These are phyloP conservation scores for Colletotrichum magnum DNA, from an alignment of 2,329 filamentous ascomycete genomes.

Conservation along the genomic window DNA sequence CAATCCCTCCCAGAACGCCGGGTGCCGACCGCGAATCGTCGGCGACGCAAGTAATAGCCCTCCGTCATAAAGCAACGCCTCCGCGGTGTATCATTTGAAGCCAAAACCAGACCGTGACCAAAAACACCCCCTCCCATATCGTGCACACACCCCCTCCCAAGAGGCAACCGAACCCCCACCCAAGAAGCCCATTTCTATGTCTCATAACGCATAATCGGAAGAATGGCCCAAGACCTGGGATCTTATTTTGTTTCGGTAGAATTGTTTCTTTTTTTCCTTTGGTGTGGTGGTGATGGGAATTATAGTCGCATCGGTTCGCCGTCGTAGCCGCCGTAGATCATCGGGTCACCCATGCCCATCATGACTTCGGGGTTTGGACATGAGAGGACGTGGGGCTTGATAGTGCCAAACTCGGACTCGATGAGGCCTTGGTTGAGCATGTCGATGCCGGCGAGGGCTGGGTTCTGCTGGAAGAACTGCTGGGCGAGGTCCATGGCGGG, in stretches of 20 bases:
- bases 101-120: not conserved
- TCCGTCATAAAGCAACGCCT: conserved; percentile 35
- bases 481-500: conserved; percentile 54
- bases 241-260: not conserved
- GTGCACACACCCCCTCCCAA: not conserved
- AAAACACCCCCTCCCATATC: not conserved
- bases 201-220: conserved; percentile 24
- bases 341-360: conserved; percentile 70
- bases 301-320: conserved; percentile 59
- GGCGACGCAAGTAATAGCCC: not conserved
- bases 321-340: conserved; percentile 70
- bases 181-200: conserved; percentile 20
- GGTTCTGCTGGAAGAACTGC: conserved; percentile 59
- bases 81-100: conserved; percentile 37
- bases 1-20: conserved; percentile 13
- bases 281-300: conserved; percentile 21
- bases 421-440: conserved; percentile 65
- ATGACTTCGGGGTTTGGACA: conserved; percentile 68
- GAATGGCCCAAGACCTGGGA: not conserved
- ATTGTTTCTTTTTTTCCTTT: not conserved
- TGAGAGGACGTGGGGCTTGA: conserved; percentile 69
- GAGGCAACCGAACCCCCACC: conserved; percentile 14
- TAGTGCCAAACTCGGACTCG: conserved; percentile 66
- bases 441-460: conserved; percentile 58
- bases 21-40: not conserved